Evolutionary conservation across 2,329 filamentous ascomycete genomes (phyloP), one percentile per base, ranked within the genome.

Genomic region (Periconia sp.): DNA sequence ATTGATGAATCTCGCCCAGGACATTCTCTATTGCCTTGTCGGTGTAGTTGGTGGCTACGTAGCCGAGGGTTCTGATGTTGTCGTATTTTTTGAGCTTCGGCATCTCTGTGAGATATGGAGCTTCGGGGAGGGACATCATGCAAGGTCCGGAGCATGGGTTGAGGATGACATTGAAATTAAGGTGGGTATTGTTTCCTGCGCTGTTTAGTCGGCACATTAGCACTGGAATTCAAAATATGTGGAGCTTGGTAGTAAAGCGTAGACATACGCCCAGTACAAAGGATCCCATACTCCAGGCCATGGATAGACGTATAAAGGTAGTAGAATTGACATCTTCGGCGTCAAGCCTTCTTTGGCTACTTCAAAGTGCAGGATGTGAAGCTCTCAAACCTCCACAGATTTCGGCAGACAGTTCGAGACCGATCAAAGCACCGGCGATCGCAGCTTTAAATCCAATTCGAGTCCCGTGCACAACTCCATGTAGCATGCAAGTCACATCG

Each of bases 271-370:
- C 56, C 69, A 58, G 57, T 74, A 70, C 40, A 78, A 57, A 10
- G 73, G 73, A 55, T 72, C 61, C 75, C 75, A 78, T 15, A 72
- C 73, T 19, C 69, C 72, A 5, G 69, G 63, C 40, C 63, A 62
- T 37, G 75, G 75, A 61, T 78, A 78, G 25, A 78, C 65, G 58
- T 78, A 78, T 32, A 78, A 69, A 38, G 76, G 76, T 28, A 78
- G 66, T 37, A 78, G 63, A 13, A 78, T 46, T 8, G 56, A 59
- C 56, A 59, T 59, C 9, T 2, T 43, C 28, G n/a, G n/a, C n/a
- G n/a, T n/a, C n/a, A n/a, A n/a, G n/a, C n/a, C n/a, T n/a, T n/a
- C n/a, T n/a, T n/a, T n/a, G n/a, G n/a, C n/a, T n/a, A n/a, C n/a
- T n/a, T n/a, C n/a, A n/a, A n/a, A n/a, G n/a, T n/a, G n/a, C n/a